A percentile compares a stretch with the other conserved stretches of the same genome.
Evolutionary conservation across 257 asterid species (phyloP).

Genomic region (Nicotiana knightiana): DNA sequence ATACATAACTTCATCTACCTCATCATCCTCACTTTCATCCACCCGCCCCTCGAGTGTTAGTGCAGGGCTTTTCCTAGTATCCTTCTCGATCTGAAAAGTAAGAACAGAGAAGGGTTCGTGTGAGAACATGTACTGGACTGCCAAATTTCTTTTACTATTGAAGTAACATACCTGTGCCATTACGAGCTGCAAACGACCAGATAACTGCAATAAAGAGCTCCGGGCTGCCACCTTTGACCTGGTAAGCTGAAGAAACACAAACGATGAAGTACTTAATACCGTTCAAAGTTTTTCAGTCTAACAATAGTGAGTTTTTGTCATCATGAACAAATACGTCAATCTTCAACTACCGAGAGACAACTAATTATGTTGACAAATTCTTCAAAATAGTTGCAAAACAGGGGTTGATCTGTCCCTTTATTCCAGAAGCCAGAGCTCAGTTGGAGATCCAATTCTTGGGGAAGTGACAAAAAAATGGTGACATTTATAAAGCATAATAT

Average conservation of each 20-base stretch:
- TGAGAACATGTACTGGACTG: not conserved
- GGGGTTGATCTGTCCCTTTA: not conserved
- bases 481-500: not conserved
- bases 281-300: not conserved
- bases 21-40: slow-evolving; percentile 69
- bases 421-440: not conserved
- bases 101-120: not conserved
- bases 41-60: slow-evolving; percentile 26
- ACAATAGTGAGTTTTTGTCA: not conserved
- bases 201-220: slow-evolving; percentile 55
- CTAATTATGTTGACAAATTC: slow-evolving; percentile 4
- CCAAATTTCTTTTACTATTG: not conserved
- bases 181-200: slow-evolving; percentile 91
- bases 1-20: slow-evolving; percentile 65
- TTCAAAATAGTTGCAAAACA: not conserved
- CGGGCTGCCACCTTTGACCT: slow-evolving; percentile 49
- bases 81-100: slow-evolving; percentile 54
- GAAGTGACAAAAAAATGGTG: not conserved
- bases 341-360: not conserved
- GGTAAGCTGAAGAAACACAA: slow-evolving; percentile 46
- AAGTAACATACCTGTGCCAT: slow-evolving; percentile 60
- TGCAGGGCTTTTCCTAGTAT: slow-evolving; percentile 19
- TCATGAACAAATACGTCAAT: not conserved
- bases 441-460: not conserved
- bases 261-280: not conserved